Conservation (phyloP, 2,329 filamentous ascomycete species). For the Apiospora aurea region DNA sequence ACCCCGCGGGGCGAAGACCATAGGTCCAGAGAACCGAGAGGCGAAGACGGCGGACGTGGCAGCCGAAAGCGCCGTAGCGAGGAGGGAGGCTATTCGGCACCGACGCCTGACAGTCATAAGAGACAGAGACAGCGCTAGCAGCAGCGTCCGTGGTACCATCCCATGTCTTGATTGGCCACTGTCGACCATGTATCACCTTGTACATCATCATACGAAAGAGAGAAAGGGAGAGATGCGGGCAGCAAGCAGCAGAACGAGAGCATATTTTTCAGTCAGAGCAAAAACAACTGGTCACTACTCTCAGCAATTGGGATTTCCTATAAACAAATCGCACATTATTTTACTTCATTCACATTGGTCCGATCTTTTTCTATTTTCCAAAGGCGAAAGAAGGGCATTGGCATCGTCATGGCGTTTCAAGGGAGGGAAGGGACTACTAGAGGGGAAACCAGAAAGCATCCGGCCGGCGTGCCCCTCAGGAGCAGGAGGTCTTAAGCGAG, state of each 20-base stretch:
- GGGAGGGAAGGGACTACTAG: neutral
- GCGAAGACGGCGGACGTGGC: slow-evolving; percentile 46
- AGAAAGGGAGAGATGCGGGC: slow-evolving; percentile 5
- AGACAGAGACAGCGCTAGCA: slow-evolving; percentile 56
- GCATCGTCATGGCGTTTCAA: neutral
- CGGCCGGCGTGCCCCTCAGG: neutral
- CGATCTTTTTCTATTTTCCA: neutral
- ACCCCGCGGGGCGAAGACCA: slow-evolving; percentile 45
- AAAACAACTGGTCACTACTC: slow-evolving; percentile 18
- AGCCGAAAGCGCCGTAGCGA: slow-evolving; percentile 56
- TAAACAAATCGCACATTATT: slow-evolving; percentile 13
- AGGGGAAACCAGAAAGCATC: neutral
- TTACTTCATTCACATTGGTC: slow-evolving; percentile 18
- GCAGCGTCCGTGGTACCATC: slow-evolving; percentile 15
- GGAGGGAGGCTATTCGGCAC: slow-evolving; percentile 46
- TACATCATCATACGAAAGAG: slow-evolving; percentile 22
- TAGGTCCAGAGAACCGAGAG: slow-evolving; percentile 42
- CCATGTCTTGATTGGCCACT: neutral
- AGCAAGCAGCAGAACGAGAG: neutral
- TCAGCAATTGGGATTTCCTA: slow-evolving; percentile 21
- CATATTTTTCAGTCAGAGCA: slow-evolving; percentile 18
- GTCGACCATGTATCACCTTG: slow-evolving; percentile 22
- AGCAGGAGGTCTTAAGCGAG: neutral
- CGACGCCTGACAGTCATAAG: slow-evolving; percentile 57
- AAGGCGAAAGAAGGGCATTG: neutral